phyloP scores from a whole-genome alignment of 306 rosid species.

The Carpinus viminea region DNA sequence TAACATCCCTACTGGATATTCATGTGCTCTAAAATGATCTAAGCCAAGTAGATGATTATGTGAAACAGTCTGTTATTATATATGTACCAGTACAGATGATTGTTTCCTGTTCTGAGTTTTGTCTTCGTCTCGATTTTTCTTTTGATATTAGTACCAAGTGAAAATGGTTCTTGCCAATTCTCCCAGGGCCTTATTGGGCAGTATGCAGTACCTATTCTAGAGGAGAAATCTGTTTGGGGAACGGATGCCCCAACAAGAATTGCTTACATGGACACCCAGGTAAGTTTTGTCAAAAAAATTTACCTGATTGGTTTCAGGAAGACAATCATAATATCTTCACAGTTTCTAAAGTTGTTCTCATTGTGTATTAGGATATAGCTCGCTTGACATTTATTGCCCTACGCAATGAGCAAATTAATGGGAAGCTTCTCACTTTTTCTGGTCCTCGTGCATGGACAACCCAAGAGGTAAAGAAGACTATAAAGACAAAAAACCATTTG shows the following conservation, averaged over 20 bases:
- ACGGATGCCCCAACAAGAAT: conserved; percentile 97
- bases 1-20: background rate
- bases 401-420: conserved; percentile 72
- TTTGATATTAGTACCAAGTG: conserved; percentile 5
- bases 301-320: background rate
- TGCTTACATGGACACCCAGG: conserved; percentile 99
- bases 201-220: conserved; percentile 91
- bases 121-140: background rate
- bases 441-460: conserved; percentile 99
- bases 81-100: background rate
- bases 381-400: conserved; percentile 81
- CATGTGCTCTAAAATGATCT: background rate
- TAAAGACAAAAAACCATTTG: background rate
- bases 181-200: conserved; percentile 91
- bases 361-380: conserved; percentile 71
- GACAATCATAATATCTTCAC: background rate
- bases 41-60: background rate
- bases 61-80: background rate
- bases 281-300: conserved; percentile 18
- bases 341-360: conserved; percentile 3
- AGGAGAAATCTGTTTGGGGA: conserved; percentile 96
- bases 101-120: background rate
- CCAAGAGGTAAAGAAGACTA: conserved; percentile 63
- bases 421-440: conserved; percentile 86
- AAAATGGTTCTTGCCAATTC: conserved; percentile 3